These are phyloP conservation scores for Cnidoscolus chayamansa DNA, from an alignment of 441 rosid genomes.

Conservation along the genomic window DNA sequence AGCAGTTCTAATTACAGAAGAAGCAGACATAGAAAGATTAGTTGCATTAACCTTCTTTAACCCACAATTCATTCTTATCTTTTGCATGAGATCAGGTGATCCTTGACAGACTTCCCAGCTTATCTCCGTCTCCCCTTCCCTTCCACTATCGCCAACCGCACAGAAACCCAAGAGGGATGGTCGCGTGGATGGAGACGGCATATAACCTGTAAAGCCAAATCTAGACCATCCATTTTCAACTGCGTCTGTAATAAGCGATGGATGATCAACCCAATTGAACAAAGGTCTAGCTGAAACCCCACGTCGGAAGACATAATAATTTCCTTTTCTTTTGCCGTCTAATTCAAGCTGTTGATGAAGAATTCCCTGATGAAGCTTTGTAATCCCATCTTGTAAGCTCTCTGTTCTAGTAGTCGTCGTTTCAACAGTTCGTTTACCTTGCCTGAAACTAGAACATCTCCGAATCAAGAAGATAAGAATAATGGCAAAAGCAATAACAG, in stretches of 20 bases:
- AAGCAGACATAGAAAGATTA: slow-evolving; percentile 34
- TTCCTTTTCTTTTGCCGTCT: slow-evolving; percentile 48
- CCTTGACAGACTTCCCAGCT: slow-evolving; percentile 82
- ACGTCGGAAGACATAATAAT: slow-evolving; percentile 44
- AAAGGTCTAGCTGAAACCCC: slow-evolving; percentile 40
- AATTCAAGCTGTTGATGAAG: slow-evolving; percentile 40
- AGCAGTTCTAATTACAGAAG: slow-evolving; percentile 60
- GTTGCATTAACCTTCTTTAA: slow-evolving; percentile 24
- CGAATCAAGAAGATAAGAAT: slow-evolving; percentile 35
- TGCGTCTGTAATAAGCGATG: slow-evolving; percentile 63
- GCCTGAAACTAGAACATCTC: slow-evolving; percentile 43
- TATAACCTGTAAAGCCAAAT: slow-evolving; percentile 59
- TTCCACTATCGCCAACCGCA: slow-evolving; percentile 40
- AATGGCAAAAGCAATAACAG: slow-evolving; percentile 25
- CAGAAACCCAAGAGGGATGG: slow-evolving; percentile 62
- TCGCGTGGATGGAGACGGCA: slow-evolving; percentile 41
- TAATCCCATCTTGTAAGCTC: slow-evolving; percentile 45
- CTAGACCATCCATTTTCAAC: slow-evolving; percentile 88
- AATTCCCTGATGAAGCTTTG: slow-evolving; percentile 50
- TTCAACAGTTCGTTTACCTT: slow-evolving; percentile 20
- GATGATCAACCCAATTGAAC: slow-evolving; percentile 79
- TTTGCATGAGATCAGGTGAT: slow-evolving; percentile 72
- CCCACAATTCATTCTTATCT: slow-evolving; percentile 60
- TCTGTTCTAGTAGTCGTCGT: slow-evolving; percentile 19
- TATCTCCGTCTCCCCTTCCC: slow-evolving; percentile 51